These are phyloP conservation scores for Russula dissimulans DNA, from an alignment of 768 basidiomycete genomes.

Conservation along the genomic window DNA sequence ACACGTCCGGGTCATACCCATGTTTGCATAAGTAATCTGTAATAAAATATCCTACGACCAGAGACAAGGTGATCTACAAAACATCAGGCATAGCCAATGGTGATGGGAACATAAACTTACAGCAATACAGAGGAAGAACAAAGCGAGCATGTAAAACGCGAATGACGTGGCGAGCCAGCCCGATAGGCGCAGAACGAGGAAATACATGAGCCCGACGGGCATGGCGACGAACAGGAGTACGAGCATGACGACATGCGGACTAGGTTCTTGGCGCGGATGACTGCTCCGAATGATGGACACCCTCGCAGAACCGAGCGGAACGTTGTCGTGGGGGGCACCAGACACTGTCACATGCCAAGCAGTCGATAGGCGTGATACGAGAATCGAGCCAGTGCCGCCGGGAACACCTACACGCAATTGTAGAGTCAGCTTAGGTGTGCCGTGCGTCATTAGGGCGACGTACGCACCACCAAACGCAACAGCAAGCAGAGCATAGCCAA, in stretches of 20 bases:
- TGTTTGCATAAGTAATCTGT: constrained; percentile 74
- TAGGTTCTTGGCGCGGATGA: constrained; percentile 22
- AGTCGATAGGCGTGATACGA: constrained; percentile 86
- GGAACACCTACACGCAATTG: constrained; percentile 51
- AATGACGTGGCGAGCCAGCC: constrained; percentile 74
- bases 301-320: constrained; percentile 7
- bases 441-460: neutral
- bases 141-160: constrained; percentile 56
- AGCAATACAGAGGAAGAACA: constrained; percentile 65
- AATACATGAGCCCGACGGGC: constrained; percentile 74
- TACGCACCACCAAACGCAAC: constrained; percentile 76
- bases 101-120: constrained; percentile 38
- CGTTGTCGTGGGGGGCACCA: constrained; percentile 17
- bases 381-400: constrained; percentile 84
- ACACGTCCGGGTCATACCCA: constrained; percentile 80
- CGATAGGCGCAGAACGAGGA: constrained; percentile 50
- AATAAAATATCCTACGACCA: constrained; percentile 53
- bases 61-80: constrained; percentile 59
- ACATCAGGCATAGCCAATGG: neutral
- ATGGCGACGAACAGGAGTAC: constrained; percentile 68
- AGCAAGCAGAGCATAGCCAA: constrained; percentile 80
- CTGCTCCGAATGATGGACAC: constrained; percentile 1
- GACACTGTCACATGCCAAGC: constrained; percentile 59
- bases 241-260: constrained; percentile 45
- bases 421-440: neutral